These are phyloP conservation scores for Cladosporium sp. DNA, from an alignment of 2,329 filamentous ascomycete species.

Conservation along the genomic window DNA sequence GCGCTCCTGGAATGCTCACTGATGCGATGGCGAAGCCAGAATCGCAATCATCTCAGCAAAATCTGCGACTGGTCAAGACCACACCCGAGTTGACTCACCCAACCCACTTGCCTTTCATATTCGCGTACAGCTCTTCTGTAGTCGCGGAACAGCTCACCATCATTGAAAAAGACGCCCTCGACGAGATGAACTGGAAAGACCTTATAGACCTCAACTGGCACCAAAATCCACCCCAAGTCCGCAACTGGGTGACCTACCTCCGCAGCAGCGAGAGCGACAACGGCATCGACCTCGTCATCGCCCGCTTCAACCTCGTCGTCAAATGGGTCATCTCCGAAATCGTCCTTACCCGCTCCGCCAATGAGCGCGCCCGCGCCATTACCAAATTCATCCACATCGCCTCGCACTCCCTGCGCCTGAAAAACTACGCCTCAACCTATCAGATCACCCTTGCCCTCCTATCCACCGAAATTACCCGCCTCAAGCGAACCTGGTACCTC, in stretches of 20 bases:
- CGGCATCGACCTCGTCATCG: conserved; percentile 78
- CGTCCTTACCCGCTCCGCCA: conserved; percentile 65
- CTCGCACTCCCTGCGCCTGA: conserved; percentile 66
- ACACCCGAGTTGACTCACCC: background rate
- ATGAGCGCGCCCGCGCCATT: conserved; percentile 71
- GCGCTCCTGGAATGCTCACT: background rate
- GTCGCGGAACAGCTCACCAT: conserved; percentile 80
- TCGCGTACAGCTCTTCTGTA: conserved; percentile 74
- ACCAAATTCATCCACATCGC: conserved; percentile 82
- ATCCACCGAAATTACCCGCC: conserved; percentile 65
- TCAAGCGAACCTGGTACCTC: conserved; percentile 67
- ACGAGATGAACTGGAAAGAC: conserved; percentile 85
- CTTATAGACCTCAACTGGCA: conserved; percentile 81
- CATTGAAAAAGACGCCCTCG: conserved; percentile 79
- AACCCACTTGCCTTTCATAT: conserved; percentile 70
- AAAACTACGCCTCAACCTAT: conserved; percentile 80
- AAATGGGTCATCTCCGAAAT: conserved; percentile 82
- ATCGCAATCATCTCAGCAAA: background rate
- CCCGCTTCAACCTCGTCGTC: conserved; percentile 82
- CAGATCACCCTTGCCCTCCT: conserved; percentile 75
- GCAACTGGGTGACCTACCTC: conserved; percentile 74
- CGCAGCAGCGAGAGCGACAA: conserved; percentile 49
- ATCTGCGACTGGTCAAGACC: background rate
- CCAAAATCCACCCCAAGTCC: conserved; percentile 44
- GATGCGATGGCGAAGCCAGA: background rate